Evolutionary conservation across 2,329 filamentous ascomycete species (phyloP).

Genomic region (Aspergillus sp.): DNA sequence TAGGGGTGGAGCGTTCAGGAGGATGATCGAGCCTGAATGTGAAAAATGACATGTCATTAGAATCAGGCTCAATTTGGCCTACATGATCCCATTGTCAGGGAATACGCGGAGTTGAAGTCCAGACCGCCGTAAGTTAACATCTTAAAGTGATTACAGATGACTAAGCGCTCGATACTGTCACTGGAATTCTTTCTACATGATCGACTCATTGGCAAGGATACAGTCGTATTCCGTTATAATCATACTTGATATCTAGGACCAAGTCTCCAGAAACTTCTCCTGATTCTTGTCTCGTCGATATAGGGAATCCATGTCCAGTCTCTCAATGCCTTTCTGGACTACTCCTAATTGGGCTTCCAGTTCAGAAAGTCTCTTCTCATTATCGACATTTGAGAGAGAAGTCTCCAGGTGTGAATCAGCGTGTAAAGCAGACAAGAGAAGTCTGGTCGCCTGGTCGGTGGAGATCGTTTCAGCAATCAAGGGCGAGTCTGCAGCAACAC

Average conservation of each 20-base stretch:
- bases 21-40: too few relatives aligned
- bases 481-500: slow-evolving; percentile 29
- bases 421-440: slow-evolving; percentile 31
- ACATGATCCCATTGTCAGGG: too few relatives aligned
- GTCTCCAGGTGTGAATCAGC: slow-evolving; percentile 27
- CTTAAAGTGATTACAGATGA: not conserved
- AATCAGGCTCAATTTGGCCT: too few relatives aligned
- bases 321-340: slow-evolving; percentile 33
- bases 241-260: slow-evolving; percentile 25
- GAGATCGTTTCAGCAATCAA: slow-evolving; percentile 28
- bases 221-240: too few relatives aligned
- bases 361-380: slow-evolving; percentile 25
- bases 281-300: slow-evolving; percentile 30
- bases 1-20: too few relatives aligned
- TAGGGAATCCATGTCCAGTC: slow-evolving; percentile 33
- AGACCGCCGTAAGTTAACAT: too few relatives aligned
- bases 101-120: too few relatives aligned
- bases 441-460: slow-evolving; percentile 31
- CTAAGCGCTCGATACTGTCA: too few relatives aligned
- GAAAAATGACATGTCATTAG: too few relatives aligned
- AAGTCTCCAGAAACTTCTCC: slow-evolving; percentile 34
- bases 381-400: slow-evolving; percentile 27
- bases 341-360: slow-evolving; percentile 30
- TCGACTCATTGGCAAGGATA: too few relatives aligned
- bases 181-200: too few relatives aligned